Conservation (phyloP, 139 green algal genomes). For the Chlorella sp. region DNA sequence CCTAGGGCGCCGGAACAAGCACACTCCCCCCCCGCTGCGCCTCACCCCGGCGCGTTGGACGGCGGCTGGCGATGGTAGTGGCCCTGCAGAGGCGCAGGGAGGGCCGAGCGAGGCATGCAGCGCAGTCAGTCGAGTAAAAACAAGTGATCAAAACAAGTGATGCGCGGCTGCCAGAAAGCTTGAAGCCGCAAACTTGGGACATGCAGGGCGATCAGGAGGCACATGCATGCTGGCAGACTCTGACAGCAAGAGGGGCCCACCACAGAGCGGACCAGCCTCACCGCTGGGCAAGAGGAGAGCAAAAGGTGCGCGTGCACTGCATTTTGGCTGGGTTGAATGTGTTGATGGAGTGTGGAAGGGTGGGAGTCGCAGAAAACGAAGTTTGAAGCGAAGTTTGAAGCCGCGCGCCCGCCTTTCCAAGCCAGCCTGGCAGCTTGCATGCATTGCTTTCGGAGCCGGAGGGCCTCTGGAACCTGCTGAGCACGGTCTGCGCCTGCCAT, state of each 20-base stretch:
- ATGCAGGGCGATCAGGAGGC: not conserved
- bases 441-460: too few relatives aligned
- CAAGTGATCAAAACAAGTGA: not conserved
- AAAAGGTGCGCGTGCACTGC: not conserved
- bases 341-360: not conserved
- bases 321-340: not conserved
- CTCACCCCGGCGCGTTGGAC: conserved; percentile 1
- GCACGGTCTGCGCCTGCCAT: too few relatives aligned
- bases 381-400: too few relatives aligned
- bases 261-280: not conserved
- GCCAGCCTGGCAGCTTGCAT: too few relatives aligned
- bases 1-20: too few relatives aligned
- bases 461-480: too few relatives aligned
- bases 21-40: too few relatives aligned
- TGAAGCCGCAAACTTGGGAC: not conserved
- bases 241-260: not conserved
- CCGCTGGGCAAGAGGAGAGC: not conserved
- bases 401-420: too few relatives aligned
- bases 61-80: not conserved
- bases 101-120: not conserved
- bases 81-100: not conserved
- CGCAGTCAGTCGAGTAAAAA: not conserved
- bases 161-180: not conserved
- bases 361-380: too few relatives aligned
- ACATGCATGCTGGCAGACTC: too few relatives aligned